Evolutionary conservation across 345 rosid species (phyloP), one percentile per base, ranked within the genome.

Genomic region (Trapa incisa): DNA sequence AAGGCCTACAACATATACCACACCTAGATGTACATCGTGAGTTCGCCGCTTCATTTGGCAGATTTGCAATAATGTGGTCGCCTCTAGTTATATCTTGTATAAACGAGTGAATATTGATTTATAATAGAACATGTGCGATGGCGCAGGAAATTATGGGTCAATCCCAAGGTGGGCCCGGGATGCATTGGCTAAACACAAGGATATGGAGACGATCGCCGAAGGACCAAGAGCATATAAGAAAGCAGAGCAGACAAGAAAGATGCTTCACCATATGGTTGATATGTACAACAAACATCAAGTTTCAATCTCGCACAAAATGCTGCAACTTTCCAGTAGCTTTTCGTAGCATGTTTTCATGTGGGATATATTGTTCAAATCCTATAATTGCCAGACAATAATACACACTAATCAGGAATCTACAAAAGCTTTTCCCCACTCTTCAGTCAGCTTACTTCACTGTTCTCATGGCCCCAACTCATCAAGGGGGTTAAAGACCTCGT

Each of bases 361-460:
- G 13, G 38, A 38, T 32, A 58, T 22, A 22, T 22, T 22, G 29
- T 32, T 3, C 14, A 13, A 12, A 58, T 58, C 38, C 63, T 33
- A 11, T 6, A 22, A 22, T 32, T 58, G 63, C 63, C 63, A 32
- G 14, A 58, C 32, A 58, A 58, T 58, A 22, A 22, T 22, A 22
- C 29, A 58, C 63, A 39, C 67, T 65, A 65, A 33, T 37, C 52
- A 8, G 60, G 42, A 62, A 67, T 67, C 54, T 67, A 67, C 70
- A 67, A 37, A 53, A 67, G 62, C 70, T 53, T 53, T 35, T 43
- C 70, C 70, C n/a, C 15, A 22, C 29, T 22, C 29, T 22, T 22
- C 29, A 22, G 29, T 22, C 29, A 22, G 29, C 29, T 22, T 22
- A 22, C 29, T 35, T 47, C 37, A 17, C 61, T 39, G 36, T 22